phyloP scores from a whole-genome alignment of 1,139 yeast species.

The Pichia sp. region DNA sequence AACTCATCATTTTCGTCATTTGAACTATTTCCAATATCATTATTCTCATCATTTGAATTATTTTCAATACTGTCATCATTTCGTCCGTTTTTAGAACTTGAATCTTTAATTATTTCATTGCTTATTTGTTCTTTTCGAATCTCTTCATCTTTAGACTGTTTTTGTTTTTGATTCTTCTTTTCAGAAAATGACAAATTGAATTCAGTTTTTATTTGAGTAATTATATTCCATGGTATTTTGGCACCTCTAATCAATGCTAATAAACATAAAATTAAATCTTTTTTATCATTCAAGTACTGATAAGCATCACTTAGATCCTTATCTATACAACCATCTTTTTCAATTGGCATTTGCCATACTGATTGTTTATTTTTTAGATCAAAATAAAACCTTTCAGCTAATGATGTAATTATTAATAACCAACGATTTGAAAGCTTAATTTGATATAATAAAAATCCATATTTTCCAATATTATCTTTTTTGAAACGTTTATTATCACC shows the following conservation, averaged over 20 bases:
- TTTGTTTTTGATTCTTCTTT: background rate
- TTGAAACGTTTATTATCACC: background rate
- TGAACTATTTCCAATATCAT: background rate
- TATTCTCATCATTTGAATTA: conserved; percentile 1
- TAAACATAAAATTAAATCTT: conserved; percentile 29
- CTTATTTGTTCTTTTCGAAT: background rate
- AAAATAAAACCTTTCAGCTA: conserved; percentile 42
- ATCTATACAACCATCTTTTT: conserved; percentile 28
- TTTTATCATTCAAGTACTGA: conserved; percentile 29
- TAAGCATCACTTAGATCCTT: conserved; percentile 18
- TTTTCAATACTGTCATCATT: background rate
- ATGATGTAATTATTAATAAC: conserved; percentile 37
- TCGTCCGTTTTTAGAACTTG: too few relatives aligned
- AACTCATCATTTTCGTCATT: conserved; percentile 10
- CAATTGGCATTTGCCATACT: conserved; percentile 23
- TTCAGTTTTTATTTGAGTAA: background rate
- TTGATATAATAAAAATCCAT: conserved; percentile 6
- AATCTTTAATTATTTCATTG: background rate
- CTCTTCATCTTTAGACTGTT: background rate
- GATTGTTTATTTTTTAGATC: conserved; percentile 27
- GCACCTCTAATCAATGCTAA: conserved; percentile 45
- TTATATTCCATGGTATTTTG: conserved; percentile 13
- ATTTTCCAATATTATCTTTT: conserved; percentile 1
- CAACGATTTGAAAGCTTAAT: conserved; percentile 27
- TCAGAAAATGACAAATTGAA: background rate